Evolutionary conservation across 1,139 yeast genomes (phyloP), one percentile per base, ranked within the genome.

Genomic region (Sugiyamaella sp.): DNA sequence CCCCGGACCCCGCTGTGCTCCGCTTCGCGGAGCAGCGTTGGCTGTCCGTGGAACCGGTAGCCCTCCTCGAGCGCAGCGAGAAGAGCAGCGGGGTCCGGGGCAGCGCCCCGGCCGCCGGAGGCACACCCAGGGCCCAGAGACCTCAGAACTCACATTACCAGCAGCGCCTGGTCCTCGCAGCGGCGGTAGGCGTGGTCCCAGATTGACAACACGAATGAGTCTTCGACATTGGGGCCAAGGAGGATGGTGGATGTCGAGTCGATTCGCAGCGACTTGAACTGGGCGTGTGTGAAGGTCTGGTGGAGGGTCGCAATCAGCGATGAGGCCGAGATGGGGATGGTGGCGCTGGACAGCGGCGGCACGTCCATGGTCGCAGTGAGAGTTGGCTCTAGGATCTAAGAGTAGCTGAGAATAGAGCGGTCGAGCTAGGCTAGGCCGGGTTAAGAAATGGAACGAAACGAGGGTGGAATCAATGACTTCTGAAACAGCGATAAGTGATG

Each of bases 101-200:
- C 29, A 24, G 29, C 5, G 29, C 29, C 29, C 10, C 10, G n/a
- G 29, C 10, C 29, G 10, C 29, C 29, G 29, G 5, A 24, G 29
- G 29, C 5, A 24, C 9, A 24, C 29, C 29, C 5, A 10, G 29
- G 5, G 29, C 5, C 9, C 29, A 5, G 10, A 24, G 8, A 27
- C 9, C n/a, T n/a, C n/a, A 9, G 2, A n/a, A 65, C 69, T 57
- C 60, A 66, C 69, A 64, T 56, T 5, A 74, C 60, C 35, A 73
- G 56, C n/a, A 73, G 57, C 20, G 75, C 67, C 59, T 73, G 77
- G 54, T 73, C 76, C 57, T 73, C 77, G 3, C 70, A 66, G 21
- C 76, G 65, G 33, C 70, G 61, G 49, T 66, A 63, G 3, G 76
- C 75, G 57, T 73, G 77, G 45, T 69, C 71, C 75, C 76, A 72